Conservation (phyloP, 305 asterid species). For the Salvia sclarea region DNA sequence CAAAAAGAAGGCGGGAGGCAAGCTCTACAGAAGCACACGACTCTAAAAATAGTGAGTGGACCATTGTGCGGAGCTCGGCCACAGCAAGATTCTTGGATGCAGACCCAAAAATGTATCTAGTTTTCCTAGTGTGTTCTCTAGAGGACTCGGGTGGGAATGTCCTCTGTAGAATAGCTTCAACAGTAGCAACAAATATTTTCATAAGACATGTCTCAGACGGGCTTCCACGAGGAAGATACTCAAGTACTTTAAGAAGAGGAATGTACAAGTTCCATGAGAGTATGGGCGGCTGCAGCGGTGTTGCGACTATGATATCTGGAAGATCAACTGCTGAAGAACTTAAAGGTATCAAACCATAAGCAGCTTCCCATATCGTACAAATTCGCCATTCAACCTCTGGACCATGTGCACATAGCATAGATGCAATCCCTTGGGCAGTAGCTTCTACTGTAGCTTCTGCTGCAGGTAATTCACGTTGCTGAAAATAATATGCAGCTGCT, state of each 20-base stretch:
- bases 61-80: conserved; percentile 96
- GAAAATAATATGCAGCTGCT: conserved; percentile 30
- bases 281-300: conserved; percentile 92
- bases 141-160: conserved; percentile 88
- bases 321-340: conserved; percentile 95
- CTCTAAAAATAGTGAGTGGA: conserved; percentile 86
- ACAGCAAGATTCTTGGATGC: conserved; percentile 95
- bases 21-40: conserved; percentile 87
- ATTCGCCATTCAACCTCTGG: conserved; percentile 99
- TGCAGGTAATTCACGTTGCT: conserved; percentile 76
- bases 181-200: conserved; percentile 99
- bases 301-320: conserved; percentile 91
- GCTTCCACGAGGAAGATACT: conserved; percentile 97
- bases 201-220: conserved; percentile 97
- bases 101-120: conserved; percentile 69
- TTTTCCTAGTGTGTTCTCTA: conserved; percentile 75
- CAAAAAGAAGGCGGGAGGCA: conserved; percentile 94
- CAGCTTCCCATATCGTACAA: conserved; percentile 99
- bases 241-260: conserved; percentile 94
- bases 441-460: conserved; percentile 95
- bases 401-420: conserved; percentile 99
- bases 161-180: conserved; percentile 92
- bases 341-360: conserved; percentile 95
- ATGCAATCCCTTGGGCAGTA: conserved; percentile 98
- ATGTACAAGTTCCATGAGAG: conserved; percentile 92